Conservation (phyloP, 345 rosid species). For the Salix purpurea region DNA sequence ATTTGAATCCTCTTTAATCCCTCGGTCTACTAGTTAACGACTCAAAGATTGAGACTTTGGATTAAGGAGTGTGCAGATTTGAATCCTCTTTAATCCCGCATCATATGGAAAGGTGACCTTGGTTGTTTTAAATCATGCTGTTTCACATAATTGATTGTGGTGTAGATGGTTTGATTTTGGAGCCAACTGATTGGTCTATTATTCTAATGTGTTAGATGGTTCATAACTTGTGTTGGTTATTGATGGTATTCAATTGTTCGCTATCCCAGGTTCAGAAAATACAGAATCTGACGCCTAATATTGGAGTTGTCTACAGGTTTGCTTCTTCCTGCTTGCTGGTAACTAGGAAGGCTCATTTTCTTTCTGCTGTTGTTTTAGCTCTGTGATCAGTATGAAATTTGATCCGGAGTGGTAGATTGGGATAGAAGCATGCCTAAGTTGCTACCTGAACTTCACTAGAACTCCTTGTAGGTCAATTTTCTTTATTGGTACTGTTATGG, state of each 20-base stretch:
- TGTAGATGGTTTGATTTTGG: not conserved
- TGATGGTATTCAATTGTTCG: not conserved
- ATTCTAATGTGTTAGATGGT: not conserved
- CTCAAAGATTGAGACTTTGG: not conserved
- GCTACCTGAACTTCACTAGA: not conserved
- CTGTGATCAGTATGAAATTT: not conserved
- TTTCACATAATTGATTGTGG: not conserved
- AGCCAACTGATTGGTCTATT: not conserved
- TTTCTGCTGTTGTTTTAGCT: not conserved
- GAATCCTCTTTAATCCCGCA: not conserved
- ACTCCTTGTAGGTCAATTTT: not conserved
- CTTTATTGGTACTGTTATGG: not conserved
- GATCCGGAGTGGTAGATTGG: not conserved
- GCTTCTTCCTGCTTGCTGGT: not conserved
- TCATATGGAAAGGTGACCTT: not conserved
- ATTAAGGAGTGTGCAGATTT: not conserved
- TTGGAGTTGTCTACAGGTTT: conserved; percentile 97
- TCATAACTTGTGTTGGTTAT: not conserved
- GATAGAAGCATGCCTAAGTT: not conserved
- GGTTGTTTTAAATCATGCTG: not conserved
- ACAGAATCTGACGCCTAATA: conserved; percentile 78
- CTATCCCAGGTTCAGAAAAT: conserved; percentile 79
- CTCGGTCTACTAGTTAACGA: not conserved
- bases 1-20: no score
- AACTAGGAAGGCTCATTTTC: not conserved